These are phyloP conservation scores for Yarrowia hollandica DNA, from an alignment of 805 yeast genomes.

Conservation along the genomic window DNA sequence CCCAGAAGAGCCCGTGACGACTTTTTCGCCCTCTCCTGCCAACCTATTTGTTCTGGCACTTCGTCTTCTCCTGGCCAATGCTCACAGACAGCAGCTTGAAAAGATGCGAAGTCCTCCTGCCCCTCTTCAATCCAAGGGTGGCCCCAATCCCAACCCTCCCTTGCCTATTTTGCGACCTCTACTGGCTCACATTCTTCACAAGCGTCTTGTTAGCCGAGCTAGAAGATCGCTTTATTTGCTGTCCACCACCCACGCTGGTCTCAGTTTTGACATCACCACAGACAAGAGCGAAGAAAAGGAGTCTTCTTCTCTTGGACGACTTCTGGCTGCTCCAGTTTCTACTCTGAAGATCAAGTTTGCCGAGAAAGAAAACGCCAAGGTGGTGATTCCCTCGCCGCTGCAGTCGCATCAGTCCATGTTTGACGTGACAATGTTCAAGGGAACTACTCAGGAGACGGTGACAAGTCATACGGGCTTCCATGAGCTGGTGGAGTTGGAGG, in stretches of 20 bases:
- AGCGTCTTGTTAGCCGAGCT: slow-evolving; percentile 35
- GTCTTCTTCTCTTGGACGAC: slow-evolving; percentile 33
- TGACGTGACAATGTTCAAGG: slow-evolving; percentile 32
- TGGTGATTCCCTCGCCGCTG: slow-evolving; percentile 35
- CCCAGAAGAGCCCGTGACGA: slow-evolving; percentile 3
- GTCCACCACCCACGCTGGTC: slow-evolving; percentile 32
- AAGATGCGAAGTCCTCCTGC: slow-evolving; percentile 34
- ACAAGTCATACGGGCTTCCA: slow-evolving; percentile 37
- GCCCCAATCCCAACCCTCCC: slow-evolving; percentile 25
- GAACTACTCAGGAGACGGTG: slow-evolving; percentile 25
- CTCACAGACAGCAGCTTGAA: slow-evolving; percentile 51
- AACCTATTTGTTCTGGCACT: slow-evolving; percentile 54
- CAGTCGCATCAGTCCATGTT: slow-evolving; percentile 36
- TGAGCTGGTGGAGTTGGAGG: slow-evolving; percentile 42
- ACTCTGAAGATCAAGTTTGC: slow-evolving; percentile 28
- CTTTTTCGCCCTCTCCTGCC: slow-evolving; percentile 44
- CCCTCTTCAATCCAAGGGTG: slow-evolving; percentile 27
- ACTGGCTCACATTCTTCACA: slow-evolving; percentile 40
- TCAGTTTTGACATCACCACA: slow-evolving; percentile 29
- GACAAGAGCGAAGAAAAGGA: slow-evolving; percentile 25
- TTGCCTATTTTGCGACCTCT: slow-evolving; percentile 39
- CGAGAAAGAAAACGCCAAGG: slow-evolving; percentile 30
- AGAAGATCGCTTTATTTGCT: slow-evolving; percentile 34
- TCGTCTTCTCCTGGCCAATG: slow-evolving; percentile 61
- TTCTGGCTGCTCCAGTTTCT: slow-evolving; percentile 35